Conservation (phyloP, 768 basidiomycete species). For the Mycena galericulata region DNA sequence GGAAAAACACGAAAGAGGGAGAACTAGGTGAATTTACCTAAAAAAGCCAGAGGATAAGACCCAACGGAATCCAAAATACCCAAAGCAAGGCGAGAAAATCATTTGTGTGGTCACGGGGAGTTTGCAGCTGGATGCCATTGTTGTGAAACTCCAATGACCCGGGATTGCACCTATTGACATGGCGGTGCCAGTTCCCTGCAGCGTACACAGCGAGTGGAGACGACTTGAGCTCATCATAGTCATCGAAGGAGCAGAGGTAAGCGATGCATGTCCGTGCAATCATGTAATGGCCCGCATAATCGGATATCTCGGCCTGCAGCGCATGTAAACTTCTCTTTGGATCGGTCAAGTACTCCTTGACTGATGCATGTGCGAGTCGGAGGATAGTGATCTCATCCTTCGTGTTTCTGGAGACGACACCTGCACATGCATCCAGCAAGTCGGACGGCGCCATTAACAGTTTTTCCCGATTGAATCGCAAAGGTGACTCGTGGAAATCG, state of each 20-base stretch:
- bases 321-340: background rate
- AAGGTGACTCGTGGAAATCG: too few species aligned
- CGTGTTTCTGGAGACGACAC: too few species aligned
- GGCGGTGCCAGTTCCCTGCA: background rate
- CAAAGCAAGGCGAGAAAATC: background rate
- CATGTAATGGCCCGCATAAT: conserved; percentile 1
- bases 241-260: conserved; percentile 4
- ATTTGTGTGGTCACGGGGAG: background rate
- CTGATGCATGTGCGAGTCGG: conserved; percentile 5
- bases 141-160: too few species aligned
- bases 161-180: too few species aligned
- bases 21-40: conserved; percentile 3
- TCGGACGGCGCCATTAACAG: too few species aligned
- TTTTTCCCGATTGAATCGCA: too few species aligned
- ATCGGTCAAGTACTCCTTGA: conserved; percentile 7
- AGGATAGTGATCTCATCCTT: background rate
- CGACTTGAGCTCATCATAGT: background rate
- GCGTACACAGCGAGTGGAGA: background rate
- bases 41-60: background rate
- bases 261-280: too few species aligned
- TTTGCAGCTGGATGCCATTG: background rate
- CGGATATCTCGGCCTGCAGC: conserved; percentile 1
- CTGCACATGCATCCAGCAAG: too few species aligned
- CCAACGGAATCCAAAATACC: background rate
- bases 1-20: background rate